A percentile compares a stretch with the other conserved stretches of the same genome.
These are phyloP conservation scores for Trichophyton verrucosum DNA, from an alignment of 2,329 filamentous ascomycete species.

Conservation along the genomic window DNA sequence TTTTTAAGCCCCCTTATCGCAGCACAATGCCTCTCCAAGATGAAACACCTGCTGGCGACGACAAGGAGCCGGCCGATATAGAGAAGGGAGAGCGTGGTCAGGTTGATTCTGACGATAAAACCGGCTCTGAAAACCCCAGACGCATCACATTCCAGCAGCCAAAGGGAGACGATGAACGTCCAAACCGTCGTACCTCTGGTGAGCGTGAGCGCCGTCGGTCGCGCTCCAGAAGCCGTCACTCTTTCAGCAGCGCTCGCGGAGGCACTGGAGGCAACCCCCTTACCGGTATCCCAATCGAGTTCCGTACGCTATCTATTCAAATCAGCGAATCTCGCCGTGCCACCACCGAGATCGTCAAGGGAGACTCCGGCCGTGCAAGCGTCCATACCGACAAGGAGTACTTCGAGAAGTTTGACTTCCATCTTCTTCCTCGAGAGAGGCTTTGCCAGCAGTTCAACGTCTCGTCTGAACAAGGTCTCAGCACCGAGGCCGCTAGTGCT, in stretches of 20 bases:
- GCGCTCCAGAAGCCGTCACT: conserved; percentile 7
- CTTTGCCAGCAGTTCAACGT: conserved; percentile 47
- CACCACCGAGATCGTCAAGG: conserved; percentile 18
- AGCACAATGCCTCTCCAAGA: conserved; percentile 4
- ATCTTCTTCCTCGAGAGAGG: conserved; percentile 47
- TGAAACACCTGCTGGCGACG: neutral
- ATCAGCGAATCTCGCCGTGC: conserved; percentile 28
- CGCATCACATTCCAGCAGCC: conserved; percentile 6
- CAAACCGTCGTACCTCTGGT: conserved; percentile 3
- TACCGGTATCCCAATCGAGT: conserved; percentile 25
- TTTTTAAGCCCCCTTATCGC: neutral
- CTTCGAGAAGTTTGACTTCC: conserved; percentile 55
- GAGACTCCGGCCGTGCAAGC: conserved; percentile 17
- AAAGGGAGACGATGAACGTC: neutral
- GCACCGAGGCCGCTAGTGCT: conserved; percentile 43
- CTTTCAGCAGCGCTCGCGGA: conserved; percentile 7
- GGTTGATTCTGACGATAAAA: neutral
- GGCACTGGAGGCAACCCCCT: conserved; percentile 9
- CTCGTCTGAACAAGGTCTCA: conserved; percentile 47
- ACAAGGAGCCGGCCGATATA: conserved; percentile 2
- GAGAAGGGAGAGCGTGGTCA: neutral
- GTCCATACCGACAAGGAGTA: conserved; percentile 33
- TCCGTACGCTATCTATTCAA: conserved; percentile 29
- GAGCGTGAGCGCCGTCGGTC: conserved; percentile 5
- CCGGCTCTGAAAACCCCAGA: neutral